Conservation (phyloP, 2,329 filamentous ascomycete species). For the Arthrobotrys iridis region DNA sequence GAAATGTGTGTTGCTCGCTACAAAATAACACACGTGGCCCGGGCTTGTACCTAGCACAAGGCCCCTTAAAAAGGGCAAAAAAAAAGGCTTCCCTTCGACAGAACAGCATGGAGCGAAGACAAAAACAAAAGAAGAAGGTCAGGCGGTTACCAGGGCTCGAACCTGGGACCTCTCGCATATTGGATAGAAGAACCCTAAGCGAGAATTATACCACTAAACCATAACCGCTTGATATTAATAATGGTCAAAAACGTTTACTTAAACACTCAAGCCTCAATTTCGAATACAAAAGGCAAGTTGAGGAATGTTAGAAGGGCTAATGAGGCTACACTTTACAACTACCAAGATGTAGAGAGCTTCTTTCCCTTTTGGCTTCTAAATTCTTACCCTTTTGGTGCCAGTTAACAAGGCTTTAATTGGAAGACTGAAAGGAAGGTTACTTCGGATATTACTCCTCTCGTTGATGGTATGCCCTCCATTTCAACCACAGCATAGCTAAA, state of each 20-base stretch:
- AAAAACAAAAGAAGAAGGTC: slow-evolving; percentile 35
- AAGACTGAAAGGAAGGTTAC: no score
- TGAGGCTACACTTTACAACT: no score
- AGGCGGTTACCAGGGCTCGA: slow-evolving; percentile 54
- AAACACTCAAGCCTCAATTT: background rate
- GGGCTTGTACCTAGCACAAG: background rate
- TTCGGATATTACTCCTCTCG: no score
- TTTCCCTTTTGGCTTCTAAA: no score
- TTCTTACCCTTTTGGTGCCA: no score
- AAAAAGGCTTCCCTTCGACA: background rate
- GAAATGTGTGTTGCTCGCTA: background rate
- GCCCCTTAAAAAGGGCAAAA: background rate
- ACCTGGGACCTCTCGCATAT: slow-evolving; percentile 55
- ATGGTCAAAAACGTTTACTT: background rate
- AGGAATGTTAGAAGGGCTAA: no score
- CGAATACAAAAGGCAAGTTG: no score
- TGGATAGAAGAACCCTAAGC: slow-evolving; percentile 46
- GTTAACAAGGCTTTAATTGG: no score
- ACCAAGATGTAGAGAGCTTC: no score
- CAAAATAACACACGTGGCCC: slow-evolving; percentile 8
- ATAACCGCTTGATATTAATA: slow-evolving; percentile 42
- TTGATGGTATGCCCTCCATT: no score
- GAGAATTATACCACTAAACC: slow-evolving; percentile 56
- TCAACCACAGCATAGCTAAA: no score
- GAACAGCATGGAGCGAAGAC: no score